A percentile compares a stretch with the other conserved stretches of the same genome.
These are phyloP conservation scores for Inosperma sp. DNA, from an alignment of 768 basidiomycete genomes.

Conservation along the genomic window DNA sequence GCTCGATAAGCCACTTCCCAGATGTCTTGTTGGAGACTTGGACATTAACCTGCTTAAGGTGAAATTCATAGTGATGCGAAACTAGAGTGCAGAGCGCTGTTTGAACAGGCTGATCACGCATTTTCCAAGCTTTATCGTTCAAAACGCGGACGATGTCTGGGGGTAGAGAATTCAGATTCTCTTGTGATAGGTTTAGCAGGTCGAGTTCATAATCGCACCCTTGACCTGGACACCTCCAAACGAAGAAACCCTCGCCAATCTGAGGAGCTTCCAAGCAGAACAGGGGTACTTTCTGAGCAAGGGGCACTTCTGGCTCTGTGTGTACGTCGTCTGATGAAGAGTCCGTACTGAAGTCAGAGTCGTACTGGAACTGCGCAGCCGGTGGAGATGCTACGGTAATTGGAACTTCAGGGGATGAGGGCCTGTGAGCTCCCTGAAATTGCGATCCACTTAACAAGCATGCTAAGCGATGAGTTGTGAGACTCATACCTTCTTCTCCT, in stretches of 20 bases:
- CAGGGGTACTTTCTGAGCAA: slow-evolving; percentile 31
- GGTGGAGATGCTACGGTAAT: neutral
- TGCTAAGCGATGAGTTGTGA: neutral
- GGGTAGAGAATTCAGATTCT: slow-evolving; percentile 27
- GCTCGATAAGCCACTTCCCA: neutral
- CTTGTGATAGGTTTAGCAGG: slow-evolving; percentile 37
- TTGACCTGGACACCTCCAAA: slow-evolving; percentile 49
- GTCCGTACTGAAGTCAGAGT: slow-evolving; percentile 54
- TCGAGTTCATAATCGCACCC: slow-evolving; percentile 45
- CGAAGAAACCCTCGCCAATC: slow-evolving; percentile 40
- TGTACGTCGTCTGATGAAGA: slow-evolving; percentile 44
- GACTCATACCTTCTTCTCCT: slow-evolving; percentile 10
- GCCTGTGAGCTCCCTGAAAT: neutral
- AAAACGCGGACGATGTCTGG: slow-evolving; percentile 22
- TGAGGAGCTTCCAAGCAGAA: slow-evolving; percentile 34
- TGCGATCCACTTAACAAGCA: neutral
- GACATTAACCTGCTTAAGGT: slow-evolving; percentile 7
- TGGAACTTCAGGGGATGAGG: slow-evolving; percentile 5
- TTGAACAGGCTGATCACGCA: slow-evolving; percentile 29
- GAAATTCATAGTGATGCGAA: slow-evolving; percentile 26
- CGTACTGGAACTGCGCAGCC: slow-evolving; percentile 33
- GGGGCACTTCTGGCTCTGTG: slow-evolving; percentile 29
- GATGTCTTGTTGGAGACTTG: neutral
- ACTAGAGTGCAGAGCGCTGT: slow-evolving; percentile 22
- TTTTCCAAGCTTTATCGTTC: slow-evolving; percentile 33